phyloP scores from a whole-genome alignment of 1,284 basidiomycete genomes.

The Trichosporon coremiiforme region DNA sequence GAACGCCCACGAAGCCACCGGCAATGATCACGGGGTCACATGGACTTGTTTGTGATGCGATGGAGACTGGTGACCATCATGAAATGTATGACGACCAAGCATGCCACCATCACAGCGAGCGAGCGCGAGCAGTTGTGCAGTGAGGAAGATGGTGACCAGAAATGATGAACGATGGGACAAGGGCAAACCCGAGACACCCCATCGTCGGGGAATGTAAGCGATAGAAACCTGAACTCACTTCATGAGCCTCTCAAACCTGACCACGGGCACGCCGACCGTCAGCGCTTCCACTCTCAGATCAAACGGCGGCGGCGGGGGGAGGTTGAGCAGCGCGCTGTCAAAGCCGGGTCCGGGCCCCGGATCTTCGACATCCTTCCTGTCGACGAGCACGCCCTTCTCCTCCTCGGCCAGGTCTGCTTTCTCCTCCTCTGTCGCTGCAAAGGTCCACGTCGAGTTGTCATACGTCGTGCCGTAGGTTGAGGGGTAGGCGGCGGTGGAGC shows the following conservation, averaged over 20 bases:
- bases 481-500: too few species aligned
- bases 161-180: neutral
- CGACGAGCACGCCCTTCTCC: constrained; percentile 1
- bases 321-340: constrained; percentile 39
- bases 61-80: neutral
- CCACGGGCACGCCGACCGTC: constrained; percentile 52
- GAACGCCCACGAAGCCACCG: neutral
- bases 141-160: too few species aligned
- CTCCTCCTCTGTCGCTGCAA: constrained; percentile 4
- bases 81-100: too few species aligned
- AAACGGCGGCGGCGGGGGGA: constrained; percentile 55
- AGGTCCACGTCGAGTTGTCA: neutral
- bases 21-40: neutral
- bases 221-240: neutral
- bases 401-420: neutral
- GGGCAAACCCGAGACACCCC: neutral
- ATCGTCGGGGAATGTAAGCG: neutral
- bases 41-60: neutral
- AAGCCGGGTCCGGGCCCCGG: neutral
- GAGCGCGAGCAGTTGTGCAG: too few species aligned
- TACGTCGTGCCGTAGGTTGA: neutral
- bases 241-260: constrained; percentile 3
- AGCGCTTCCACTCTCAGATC: constrained; percentile 49
- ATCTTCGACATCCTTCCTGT: neutral
- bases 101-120: too few species aligned